phyloP scores from a whole-genome alignment of 2,329 filamentous ascomycete genomes.

The Colletotrichum ledebouriae region DNA sequence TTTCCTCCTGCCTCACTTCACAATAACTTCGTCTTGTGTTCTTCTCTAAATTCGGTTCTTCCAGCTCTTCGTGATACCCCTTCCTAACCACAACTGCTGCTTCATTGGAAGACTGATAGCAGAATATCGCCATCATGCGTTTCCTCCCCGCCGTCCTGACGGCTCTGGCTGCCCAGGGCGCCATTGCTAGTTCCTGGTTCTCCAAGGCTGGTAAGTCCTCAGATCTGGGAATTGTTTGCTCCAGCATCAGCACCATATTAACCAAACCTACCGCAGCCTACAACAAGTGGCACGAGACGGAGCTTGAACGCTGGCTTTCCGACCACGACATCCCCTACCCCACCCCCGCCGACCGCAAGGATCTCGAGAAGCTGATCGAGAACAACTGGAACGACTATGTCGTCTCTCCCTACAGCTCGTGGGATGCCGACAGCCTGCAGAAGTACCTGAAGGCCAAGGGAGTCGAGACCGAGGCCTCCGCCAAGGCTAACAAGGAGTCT shows the following conservation, averaged over 20 bases:
- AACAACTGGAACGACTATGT: slow-evolving; percentile 89
- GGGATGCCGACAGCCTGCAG: slow-evolving; percentile 78
- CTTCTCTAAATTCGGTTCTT: slow-evolving; percentile 44
- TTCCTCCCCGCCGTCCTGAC: slow-evolving; percentile 78
- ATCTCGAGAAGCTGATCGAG: slow-evolving; percentile 91
- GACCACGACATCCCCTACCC: slow-evolving; percentile 94
- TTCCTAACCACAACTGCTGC: slow-evolving; percentile 32
- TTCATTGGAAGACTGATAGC: slow-evolving; percentile 38
- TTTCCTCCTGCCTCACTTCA: slow-evolving; percentile 18
- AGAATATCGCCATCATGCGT: slow-evolving; percentile 74
- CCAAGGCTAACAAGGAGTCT: slow-evolving; percentile 76
- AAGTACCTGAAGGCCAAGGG: slow-evolving; percentile 80
- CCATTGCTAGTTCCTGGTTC: slow-evolving; percentile 85
- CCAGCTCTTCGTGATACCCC: slow-evolving; percentile 31
- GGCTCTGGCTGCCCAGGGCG: slow-evolving; percentile 78
- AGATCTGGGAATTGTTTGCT: slow-evolving; percentile 4
- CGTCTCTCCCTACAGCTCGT: slow-evolving; percentile 79
- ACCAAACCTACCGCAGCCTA: slow-evolving; percentile 73
- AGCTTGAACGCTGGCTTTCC: slow-evolving; percentile 96
- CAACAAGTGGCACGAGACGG: slow-evolving; percentile 99
- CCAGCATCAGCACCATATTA: neutral
- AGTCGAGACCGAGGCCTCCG: slow-evolving; percentile 74
- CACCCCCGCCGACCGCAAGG: slow-evolving; percentile 90
- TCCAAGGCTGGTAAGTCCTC: slow-evolving; percentile 79
- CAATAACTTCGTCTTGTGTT: slow-evolving; percentile 28